Base-by-base conservation (phyloP, 106 monocot genomes). In the Ottelia alismoides region DNA sequence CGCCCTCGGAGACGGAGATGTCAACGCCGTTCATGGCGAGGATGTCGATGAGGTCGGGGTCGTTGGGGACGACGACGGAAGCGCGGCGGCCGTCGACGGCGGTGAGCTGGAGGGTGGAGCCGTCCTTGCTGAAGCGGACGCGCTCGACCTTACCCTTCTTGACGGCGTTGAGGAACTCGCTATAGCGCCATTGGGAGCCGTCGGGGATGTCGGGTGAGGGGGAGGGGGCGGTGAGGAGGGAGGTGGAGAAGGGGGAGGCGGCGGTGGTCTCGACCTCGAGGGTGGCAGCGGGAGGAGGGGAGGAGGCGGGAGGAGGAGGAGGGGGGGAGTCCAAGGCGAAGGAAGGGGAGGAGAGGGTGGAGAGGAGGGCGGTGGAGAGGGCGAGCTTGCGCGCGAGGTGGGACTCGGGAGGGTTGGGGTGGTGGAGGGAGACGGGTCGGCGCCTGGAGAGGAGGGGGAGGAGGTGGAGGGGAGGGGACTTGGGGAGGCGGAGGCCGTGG, bases 11-110 rank as follows among this genome's bases (percentile, higher is more conserved):
- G 52, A 90, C 90, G 28, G 90, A 81, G 70, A 91, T 91, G 45
- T 91, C 90, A 16, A 91, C 84, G 25, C 84, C 90, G 64, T 81
- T 91, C 80, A 78, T 84, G 47, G 90, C 84, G 53, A 91, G 80
- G 57, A 91, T 91, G 65, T 91, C 91, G 60, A n/a, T n/a, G n/a
- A n/a, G n/a, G n/a, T n/a, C n/a, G n/a, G n/a, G n/a, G n/a, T n/a
- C n/a, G n/a, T n/a, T 70, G 27, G 45, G 91, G 85, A 28, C 91
- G 81, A 10, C 91, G 81, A 67, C 67, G 64, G 72, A 91, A 91
- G 10, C 90, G 61, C 91, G 81, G 18, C 91, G 81, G 19, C 91
- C 91, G 67, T 91, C 91, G 3, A n/a, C n/a, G n/a, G n/a, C n/a
- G n/a, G n/a, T n/a, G n/a, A n/a, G n/a, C n/a, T n/a, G n/a, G n/a